phyloP scores from a whole-genome alignment of 2,329 filamentous ascomycete species.

The Alternaria hordeiaustralica region DNA sequence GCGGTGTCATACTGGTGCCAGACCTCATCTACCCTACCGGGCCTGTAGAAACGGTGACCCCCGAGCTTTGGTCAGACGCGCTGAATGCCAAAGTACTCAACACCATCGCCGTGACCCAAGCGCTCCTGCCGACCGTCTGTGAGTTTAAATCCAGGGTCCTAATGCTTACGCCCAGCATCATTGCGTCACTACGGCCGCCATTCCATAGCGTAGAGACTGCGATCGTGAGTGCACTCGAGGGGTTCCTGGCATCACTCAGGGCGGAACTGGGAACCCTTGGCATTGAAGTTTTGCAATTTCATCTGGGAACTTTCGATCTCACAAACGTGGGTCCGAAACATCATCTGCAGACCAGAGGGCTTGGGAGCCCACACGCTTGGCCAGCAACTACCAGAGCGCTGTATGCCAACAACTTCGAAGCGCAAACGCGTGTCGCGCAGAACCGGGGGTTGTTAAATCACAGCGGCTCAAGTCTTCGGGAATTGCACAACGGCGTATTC shows the following conservation, averaged over 20 bases:
- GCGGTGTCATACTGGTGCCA: slow-evolving; percentile 83
- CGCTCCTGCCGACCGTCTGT: slow-evolving; percentile 70
- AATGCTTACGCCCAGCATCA: slow-evolving; percentile 79
- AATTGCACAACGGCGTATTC: slow-evolving; percentile 86
- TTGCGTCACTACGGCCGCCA: slow-evolving; percentile 78
- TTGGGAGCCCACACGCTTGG: slow-evolving; percentile 48
- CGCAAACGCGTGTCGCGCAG: slow-evolving; percentile 44
- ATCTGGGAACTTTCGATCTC: slow-evolving; percentile 90
- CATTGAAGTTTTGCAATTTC: slow-evolving; percentile 84
- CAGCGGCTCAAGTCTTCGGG: slow-evolving; percentile 74
- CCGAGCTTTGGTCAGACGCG: slow-evolving; percentile 84
- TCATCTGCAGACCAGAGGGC: slow-evolving; percentile 43
- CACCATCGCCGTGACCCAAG: slow-evolving; percentile 85
- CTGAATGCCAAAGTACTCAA: slow-evolving; percentile 91
- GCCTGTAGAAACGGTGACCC: slow-evolving; percentile 83
- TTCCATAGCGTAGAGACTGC: slow-evolving; percentile 87
- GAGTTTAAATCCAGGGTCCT: slow-evolving; percentile 70
- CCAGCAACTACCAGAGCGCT: slow-evolving; percentile 41
- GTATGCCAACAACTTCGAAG: slow-evolving; percentile 49
- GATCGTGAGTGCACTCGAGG: slow-evolving; percentile 83
- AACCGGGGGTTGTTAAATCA: slow-evolving; percentile 62
- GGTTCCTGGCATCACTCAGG: slow-evolving; percentile 80
- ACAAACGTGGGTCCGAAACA: slow-evolving; percentile 63
- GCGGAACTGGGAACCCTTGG: slow-evolving; percentile 78
- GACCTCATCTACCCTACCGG: slow-evolving; percentile 79